Evolutionary conservation across 495 filamentous ascomycete genomes (phyloP), one percentile per base, ranked within the genome.

Genomic region (Hyphodiscus hymeniophilus): DNA sequence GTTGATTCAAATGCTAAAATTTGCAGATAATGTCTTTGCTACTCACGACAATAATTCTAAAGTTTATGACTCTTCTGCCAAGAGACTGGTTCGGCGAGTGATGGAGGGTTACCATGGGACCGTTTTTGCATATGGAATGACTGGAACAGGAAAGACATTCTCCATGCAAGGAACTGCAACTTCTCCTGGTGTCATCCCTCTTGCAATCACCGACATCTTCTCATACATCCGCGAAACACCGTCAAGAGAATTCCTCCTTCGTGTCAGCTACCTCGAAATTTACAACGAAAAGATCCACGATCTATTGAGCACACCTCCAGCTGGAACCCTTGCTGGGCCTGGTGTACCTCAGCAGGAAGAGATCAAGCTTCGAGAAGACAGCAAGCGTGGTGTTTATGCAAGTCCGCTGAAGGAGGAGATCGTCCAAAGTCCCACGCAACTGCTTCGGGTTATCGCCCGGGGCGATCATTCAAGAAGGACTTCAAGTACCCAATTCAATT

Each of bases 91-190:
- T 21, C 82, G 92, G 54, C 77, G 92, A 52, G 92, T 98, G 16
- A 98, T 98, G 92, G 91, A 98, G 71, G 92, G 92, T 24, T 98
- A 97, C 58, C 91, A 97, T 61, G 92, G 90, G 46, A 98, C 92
- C 1, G 92, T 98, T 13, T 98, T 98, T 59, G 92, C 92, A 16
- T 98, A 98, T 66, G 92, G 92, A 59, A 96, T 97, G 94, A 98
- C 92, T 18, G 92, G 92, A 33, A 98, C 92, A 2, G 92, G 92
- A 35, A 98, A 98, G 65, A 98, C 92, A 8, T 98, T 96, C 56
- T 95, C 90, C 38, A 98, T 98, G 92, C 92, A 98, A 65, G 92
- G 92, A 49, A 98, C 92, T 20, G 89, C 92, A 40, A 88, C 85
- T 3, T 94, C 85, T n/a, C 92, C 92, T 2, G 92, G 92, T 63